phyloP scores from a whole-genome alignment of 2,329 filamentous ascomycete species.

The Triangularia setosa region DNA sequence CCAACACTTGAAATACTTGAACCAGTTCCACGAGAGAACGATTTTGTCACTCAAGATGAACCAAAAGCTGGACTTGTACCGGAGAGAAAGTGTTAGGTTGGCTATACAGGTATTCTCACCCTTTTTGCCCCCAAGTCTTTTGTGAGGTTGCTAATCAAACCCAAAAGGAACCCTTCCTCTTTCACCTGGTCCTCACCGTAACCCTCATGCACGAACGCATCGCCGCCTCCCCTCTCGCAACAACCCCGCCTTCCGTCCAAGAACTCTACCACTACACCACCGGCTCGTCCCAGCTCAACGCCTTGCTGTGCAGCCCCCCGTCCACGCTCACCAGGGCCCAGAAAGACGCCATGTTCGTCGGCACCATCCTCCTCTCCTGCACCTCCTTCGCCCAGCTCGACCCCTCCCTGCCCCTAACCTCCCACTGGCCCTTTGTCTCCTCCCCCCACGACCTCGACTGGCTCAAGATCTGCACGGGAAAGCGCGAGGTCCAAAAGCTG shows the following conservation, averaged over 20 bases:
- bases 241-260: constrained; percentile 25
- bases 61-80: constrained; percentile 32
- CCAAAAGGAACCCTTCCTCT: constrained; percentile 45
- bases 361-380: constrained; percentile 44
- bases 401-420: constrained; percentile 33
- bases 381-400: constrained; percentile 44
- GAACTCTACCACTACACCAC: constrained; percentile 47
- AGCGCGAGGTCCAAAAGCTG: constrained; percentile 50
- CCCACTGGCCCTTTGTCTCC: constrained; percentile 54
- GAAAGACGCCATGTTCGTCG: constrained; percentile 47
- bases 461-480: constrained; percentile 54
- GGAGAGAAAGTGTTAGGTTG: constrained; percentile 35
- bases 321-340: constrained; percentile 26
- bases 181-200: constrained; percentile 51
- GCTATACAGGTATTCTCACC: constrained; percentile 35
- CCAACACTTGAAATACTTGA: constrained; percentile 34
- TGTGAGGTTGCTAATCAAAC: too few relatives aligned
- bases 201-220: constrained; percentile 50
- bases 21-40: constrained; percentile 42
- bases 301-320: constrained; percentile 32
- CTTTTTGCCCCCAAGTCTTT: not conserved
- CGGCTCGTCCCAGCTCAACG: constrained; percentile 45
- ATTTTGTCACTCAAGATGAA: constrained; percentile 38
- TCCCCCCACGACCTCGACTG: constrained; percentile 50
- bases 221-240: not conserved